Base-by-base conservation (phyloP, 1,284 basidiomycete genomes). In the Tremellales sp. region DNA sequence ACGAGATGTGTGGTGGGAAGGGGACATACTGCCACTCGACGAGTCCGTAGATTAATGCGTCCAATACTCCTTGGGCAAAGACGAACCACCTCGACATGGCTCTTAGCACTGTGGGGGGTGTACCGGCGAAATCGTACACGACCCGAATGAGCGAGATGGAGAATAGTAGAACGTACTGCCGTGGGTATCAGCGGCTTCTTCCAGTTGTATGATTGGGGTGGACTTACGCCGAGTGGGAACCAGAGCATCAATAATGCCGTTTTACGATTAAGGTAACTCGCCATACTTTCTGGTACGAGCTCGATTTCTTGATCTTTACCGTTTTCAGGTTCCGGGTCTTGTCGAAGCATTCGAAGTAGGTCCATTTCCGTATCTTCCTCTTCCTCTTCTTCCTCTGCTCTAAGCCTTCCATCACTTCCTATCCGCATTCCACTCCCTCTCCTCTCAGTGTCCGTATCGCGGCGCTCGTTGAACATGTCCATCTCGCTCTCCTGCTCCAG, bases 71-170 rank as follows among this genome's bases (percentile, higher is more conserved):
- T 48, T 76, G 74, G 3, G 70, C 58, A 40, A 76, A 70, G 43
- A 76, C 62, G 50, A 74, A 66, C 74, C 74, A 76, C 43, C 73
- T 56, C 5, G 72, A 71, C 15, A 76, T 48, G 6, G 73, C 74
- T 24, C 70, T 52, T 11, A 76, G 52, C 1, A 50, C 52, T 2
- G 56, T 52, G 0, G 73, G 70, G 2, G 71, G 65, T 12, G 51
- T 31, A 5, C 61, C 57, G 3, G 49, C 60, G 57, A 75, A 71
- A 53, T 75, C 72, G 56, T 68, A 75, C 43, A 75, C 72, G 48
- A 75, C 56, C 2, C 73, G 64, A n/a, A 76, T 60, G 19, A 71
- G 49, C 0, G 72, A 74, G 6, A 76, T 70, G 0, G 72, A 73
- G 54, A 76, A 76, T 41, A 76, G 53, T 11, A 72, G 35, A n/a